phyloP scores from a whole-genome alignment of 768 basidiomycete species.

The Leccinum variicolor region DNA sequence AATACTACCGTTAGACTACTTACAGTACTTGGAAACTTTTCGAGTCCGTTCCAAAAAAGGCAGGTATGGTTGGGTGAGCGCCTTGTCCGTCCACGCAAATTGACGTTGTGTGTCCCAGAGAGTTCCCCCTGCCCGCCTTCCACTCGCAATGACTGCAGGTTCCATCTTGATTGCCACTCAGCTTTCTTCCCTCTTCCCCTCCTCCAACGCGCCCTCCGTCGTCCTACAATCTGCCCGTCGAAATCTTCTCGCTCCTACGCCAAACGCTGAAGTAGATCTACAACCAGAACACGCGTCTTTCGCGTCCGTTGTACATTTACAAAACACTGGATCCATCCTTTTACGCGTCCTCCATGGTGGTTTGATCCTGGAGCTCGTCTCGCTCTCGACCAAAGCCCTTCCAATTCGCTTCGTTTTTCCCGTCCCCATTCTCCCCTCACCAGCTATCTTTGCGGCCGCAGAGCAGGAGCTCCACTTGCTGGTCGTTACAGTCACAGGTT shows the following conservation, averaged over 20 bases:
- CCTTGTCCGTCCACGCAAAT: neutral
- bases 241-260: conserved; percentile 46
- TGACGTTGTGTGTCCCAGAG: neutral
- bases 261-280: conserved; percentile 37
- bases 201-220: conserved; percentile 46
- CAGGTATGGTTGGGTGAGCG: conserved; percentile 9
- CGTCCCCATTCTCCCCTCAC: conserved; percentile 58
- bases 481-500: conserved; percentile 62
- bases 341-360: conserved; percentile 73
- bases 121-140: neutral
- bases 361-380: conserved; percentile 70
- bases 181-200: conserved; percentile 60
- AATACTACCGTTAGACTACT: neutral
- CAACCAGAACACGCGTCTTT: conserved; percentile 73
- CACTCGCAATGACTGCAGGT: conserved; percentile 22
- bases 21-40: neutral
- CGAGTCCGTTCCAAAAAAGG: conserved; percentile 22
- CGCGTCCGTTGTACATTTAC: conserved; percentile 54
- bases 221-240: conserved; percentile 59
- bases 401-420: conserved; percentile 81
- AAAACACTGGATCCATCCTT: conserved; percentile 61
- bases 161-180: conserved; percentile 52
- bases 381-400: conserved; percentile 60
- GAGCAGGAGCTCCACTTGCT: conserved; percentile 62
- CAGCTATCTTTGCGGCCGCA: conserved; percentile 55